Evolutionary conservation across 2,329 filamentous ascomycete genomes (phyloP), one percentile per base, ranked within the genome.

Genomic region (Exophiala sp.): DNA sequence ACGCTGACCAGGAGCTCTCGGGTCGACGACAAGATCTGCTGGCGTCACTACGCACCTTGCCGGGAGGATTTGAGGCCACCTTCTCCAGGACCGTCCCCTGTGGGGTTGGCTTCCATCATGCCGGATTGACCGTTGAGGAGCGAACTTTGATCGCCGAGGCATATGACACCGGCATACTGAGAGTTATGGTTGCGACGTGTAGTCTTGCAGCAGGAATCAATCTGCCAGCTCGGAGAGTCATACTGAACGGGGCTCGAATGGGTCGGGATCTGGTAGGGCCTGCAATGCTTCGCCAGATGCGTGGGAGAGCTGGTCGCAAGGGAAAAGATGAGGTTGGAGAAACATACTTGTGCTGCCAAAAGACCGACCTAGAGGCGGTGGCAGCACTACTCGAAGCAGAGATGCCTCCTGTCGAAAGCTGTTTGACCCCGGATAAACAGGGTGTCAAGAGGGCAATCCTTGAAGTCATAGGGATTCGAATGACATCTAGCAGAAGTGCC

Each of bases 201-300:
- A 88, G 84, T 63, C 74, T 90, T 49, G 86, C 86, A n/a, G 86
- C 85, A 11, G 86, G 86, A n/a, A 87, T 90, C 51, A 89, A 90
- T 65, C 69, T 90, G 14, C 73, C 73, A 11, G 86, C 86, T 6
- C 74, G 86, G 46, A 73, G 86, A 57, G 86, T 90, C 1, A 87
- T 90, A 51, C 73, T 87, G 21, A 85, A 88, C 62, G 83, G 81
- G 54, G 85, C 83, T 23, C 77, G 82, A 34, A 88, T 89, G 83
- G 86, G 86, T 0, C 76, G 82, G 45, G 84, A 88, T 39, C 71
- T 88, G 41, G 79, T 89, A n/a, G 85, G 84, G 0, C 85, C 86
- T 10, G 81, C 85, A 2, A 86, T 90, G 82, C 72, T 90, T 66
- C 79, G 85, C 42, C 86, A 90, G 66, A 90, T 89, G 86, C 79